Percentiles rank a stretch among this genome's conserved stretches.
Evolutionary conservation across 305 asterid genomes (phyloP).

Genomic region (Fraxinus angustifolia): DNA sequence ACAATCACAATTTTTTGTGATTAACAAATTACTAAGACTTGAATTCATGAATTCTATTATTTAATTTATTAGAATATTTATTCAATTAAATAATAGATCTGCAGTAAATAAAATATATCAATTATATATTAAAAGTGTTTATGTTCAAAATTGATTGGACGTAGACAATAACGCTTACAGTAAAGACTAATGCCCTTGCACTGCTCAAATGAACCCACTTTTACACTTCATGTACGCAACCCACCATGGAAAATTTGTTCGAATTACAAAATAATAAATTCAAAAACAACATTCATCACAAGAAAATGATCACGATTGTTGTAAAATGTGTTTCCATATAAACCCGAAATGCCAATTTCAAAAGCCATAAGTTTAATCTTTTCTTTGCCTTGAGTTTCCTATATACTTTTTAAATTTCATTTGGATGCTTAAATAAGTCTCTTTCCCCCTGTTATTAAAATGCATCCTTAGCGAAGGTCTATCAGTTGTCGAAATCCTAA

Average conservation of each 20-base stretch:
- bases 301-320: neutral
- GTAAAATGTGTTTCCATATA: neutral
- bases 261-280: neutral
- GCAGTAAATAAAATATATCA: no score
- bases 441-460: neutral
- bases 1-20: no score
- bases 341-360: neutral
- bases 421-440: neutral
- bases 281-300: neutral
- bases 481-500: neutral
- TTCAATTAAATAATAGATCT: no score
- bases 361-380: neutral
- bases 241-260: neutral
- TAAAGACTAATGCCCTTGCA: neutral
- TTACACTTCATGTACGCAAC: neutral
- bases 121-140: no score
- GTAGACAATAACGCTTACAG: no score
- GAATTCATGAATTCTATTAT: no score
- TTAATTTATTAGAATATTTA: no score
- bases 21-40: no score
- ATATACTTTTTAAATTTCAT: no score
- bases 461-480: neutral
- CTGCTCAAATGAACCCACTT: slow-evolving; percentile 22
- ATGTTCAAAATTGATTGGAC: no score
- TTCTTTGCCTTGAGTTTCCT: neutral